Base-by-base conservation (phyloP, 108 stramenopile genomes). In the Stephanodiscus triporus region DNA sequence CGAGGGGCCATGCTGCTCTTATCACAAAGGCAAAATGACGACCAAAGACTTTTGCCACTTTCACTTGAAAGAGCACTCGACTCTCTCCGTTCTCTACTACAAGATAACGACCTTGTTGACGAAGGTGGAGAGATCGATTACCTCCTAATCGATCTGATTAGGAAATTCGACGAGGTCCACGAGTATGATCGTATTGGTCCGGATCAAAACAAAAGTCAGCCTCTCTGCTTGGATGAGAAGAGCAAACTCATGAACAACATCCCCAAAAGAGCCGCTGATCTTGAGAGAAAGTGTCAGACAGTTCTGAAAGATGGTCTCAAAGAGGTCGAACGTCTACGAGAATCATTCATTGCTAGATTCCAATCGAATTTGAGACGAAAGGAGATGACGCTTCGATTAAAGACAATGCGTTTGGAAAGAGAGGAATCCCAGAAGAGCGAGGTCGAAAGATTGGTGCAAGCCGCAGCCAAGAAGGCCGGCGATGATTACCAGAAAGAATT, bases 61-160 rank as follows among this genome's bases (percentile, higher is more conserved):
- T 19, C 29, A 36, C 5, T 72, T 32, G 26, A 34, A 20, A 29
- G 26, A 37, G 70, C 70, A 43, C 59, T 72, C 34, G 59, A 29
- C 38, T 45, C 62, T 64, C 26, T 55, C 8, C 37, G 32, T 43
- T 22, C 63, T 58, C 40, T 66, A 0, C 20, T 55, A 14, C 22
- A 70, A 11, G 57, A 77, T 48, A 34, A 22, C 14, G 16, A 56
- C 16, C 51, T 63, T 34, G 50, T 27, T 2, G 62, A 55, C 11
- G 69, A 70, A 32, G 43, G n/a, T 62, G 55, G 32, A 11, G 69
- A 77, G 22, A 50, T 63, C 6, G 48, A 43, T 50, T 9, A 67
- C 19, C 36, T 82, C 6, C 51, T 64, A 43, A 9, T 16, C 9
- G 60, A 62, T n/a, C 36, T 82, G n/a, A 53, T 23, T 32, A 43